These are phyloP conservation scores for Rosa multiflora DNA, from an alignment of 306 rosid genomes.

Conservation along the genomic window DNA sequence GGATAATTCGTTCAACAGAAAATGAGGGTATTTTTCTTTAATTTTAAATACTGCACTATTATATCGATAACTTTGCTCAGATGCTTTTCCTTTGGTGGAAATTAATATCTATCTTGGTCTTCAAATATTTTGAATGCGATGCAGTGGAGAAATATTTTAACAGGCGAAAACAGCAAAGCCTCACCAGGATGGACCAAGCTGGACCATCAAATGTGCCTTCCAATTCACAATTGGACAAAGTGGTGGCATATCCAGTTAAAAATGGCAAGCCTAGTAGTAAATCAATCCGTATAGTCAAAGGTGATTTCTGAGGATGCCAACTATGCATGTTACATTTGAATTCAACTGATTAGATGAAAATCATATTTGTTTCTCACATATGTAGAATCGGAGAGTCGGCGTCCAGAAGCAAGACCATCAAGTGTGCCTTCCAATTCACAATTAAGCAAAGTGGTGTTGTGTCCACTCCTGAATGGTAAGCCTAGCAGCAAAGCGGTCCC, in stretches of 20 bases:
- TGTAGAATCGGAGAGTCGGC: neutral
- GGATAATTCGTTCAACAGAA: neutral
- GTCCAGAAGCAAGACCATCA: neutral
- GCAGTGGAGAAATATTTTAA: slow-evolving; percentile 58
- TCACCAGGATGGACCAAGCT: slow-evolving; percentile 5
- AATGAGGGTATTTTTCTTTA: neutral
- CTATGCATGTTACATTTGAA: neutral
- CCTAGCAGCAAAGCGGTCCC: slow-evolving; percentile 5
- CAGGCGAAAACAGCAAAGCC: slow-evolving; percentile 21
- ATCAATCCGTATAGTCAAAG: slow-evolving; percentile 5
- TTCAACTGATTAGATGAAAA: neutral
- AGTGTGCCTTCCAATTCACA: slow-evolving; percentile 14
- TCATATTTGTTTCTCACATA: neutral
- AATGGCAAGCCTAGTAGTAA: slow-evolving; percentile 5
- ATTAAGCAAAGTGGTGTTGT: neutral
- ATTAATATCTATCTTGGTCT: neutral
- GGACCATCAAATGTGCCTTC: slow-evolving; percentile 14
- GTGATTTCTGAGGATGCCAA: slow-evolving; percentile 18
- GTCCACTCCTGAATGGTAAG: neutral
- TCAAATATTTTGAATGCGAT: slow-evolving; percentile 29
- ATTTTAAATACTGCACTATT: neutral
- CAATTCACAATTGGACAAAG: slow-evolving; percentile 2
- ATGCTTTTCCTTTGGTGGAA: neutral
- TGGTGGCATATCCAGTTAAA: neutral
- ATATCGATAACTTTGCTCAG: neutral